A percentile compares a stretch with the other conserved stretches of the same genome.
Evolutionary conservation across 1,284 basidiomycete species (phyloP).

Genomic region (Ganoderma lucidum): DNA sequence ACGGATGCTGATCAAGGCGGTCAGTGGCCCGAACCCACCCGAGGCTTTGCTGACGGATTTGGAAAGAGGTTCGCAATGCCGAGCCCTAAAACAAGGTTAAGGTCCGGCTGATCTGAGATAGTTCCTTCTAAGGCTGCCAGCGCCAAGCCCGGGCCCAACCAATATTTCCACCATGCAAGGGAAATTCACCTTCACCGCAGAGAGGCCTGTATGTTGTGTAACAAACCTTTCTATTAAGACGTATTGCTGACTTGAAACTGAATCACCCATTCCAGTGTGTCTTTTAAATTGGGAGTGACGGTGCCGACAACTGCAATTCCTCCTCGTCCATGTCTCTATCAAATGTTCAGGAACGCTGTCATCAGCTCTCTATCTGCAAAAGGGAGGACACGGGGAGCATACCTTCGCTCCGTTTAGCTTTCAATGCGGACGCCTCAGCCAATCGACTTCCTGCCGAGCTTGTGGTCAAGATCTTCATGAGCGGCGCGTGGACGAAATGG

Average conservation of each 20-base stretch:
- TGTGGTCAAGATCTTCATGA: neutral
- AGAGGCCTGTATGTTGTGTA: neutral
- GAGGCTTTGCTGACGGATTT: neutral
- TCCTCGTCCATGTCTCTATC: neutral
- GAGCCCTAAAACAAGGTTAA: conserved; percentile 5
- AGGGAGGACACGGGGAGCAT: neutral
- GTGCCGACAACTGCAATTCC: no score
- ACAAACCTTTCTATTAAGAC: no score
- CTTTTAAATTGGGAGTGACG: no score
- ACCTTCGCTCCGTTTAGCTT: neutral
- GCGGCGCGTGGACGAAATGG: neutral
- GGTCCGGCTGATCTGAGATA: no score
- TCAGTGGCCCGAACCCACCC: conserved; percentile 4
- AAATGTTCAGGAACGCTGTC: neutral
- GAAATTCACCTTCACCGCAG: neutral
- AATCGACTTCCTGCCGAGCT: neutral
- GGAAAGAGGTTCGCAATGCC: neutral
- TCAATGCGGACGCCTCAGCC: neutral
- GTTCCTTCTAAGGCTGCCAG: no score
- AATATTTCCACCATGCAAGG: neutral
- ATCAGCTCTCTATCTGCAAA: neutral
- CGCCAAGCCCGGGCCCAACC: no score
- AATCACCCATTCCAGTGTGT: no score
- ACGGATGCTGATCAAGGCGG: conserved; percentile 35
- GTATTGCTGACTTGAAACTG: no score